A percentile compares a stretch with the other conserved stretches of the same genome.
These are phyloP conservation scores for Neofusicoccum parvum DNA, from an alignment of 2,329 filamentous ascomycete species.

Conservation along the genomic window DNA sequence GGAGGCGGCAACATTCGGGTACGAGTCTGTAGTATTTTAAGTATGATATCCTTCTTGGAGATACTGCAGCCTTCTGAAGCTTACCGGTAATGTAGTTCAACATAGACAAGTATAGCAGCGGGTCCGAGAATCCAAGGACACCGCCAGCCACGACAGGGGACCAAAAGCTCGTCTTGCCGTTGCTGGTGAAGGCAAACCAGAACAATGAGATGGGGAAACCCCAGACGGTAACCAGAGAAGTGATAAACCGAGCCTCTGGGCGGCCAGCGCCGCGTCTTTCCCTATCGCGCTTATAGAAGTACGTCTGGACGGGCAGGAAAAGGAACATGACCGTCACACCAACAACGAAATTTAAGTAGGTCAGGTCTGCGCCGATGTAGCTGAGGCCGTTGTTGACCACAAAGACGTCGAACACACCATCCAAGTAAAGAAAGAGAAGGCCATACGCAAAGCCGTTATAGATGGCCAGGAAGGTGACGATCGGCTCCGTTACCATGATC, in stretches of 20 bases:
- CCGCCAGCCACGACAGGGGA: conserved; percentile 19
- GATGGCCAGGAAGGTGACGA: conserved; percentile 50
- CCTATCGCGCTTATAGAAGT: conserved; percentile 60
- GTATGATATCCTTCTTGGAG: neutral
- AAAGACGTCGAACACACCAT: conserved; percentile 82
- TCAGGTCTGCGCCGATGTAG: conserved; percentile 70
- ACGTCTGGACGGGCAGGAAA: conserved; percentile 53
- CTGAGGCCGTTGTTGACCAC: conserved; percentile 69
- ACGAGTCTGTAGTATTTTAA: conserved; percentile 2
- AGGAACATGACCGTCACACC: conserved; percentile 70
- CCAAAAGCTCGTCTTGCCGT: conserved; percentile 21
- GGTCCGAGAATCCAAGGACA: conserved; percentile 14
- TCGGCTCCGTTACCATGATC: conserved; percentile 53
- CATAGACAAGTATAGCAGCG: conserved; percentile 18
- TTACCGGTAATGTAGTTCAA: conserved; percentile 21
- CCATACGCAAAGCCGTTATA: conserved; percentile 61
- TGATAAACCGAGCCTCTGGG: conserved; percentile 60
- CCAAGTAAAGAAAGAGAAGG: conserved; percentile 79
- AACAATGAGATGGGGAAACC: conserved; percentile 45
- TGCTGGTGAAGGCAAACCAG: conserved; percentile 39
- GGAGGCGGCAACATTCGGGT: conserved; percentile 20
- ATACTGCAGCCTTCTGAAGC: neutral
- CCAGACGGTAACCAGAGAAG: conserved; percentile 55
- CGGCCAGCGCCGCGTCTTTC: conserved; percentile 53
- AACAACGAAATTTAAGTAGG: conserved; percentile 81